These are phyloP conservation scores for Aurantiochytrium sp. DNA, from an alignment of 108 stramenopile genomes.

Conservation along the genomic window DNA sequence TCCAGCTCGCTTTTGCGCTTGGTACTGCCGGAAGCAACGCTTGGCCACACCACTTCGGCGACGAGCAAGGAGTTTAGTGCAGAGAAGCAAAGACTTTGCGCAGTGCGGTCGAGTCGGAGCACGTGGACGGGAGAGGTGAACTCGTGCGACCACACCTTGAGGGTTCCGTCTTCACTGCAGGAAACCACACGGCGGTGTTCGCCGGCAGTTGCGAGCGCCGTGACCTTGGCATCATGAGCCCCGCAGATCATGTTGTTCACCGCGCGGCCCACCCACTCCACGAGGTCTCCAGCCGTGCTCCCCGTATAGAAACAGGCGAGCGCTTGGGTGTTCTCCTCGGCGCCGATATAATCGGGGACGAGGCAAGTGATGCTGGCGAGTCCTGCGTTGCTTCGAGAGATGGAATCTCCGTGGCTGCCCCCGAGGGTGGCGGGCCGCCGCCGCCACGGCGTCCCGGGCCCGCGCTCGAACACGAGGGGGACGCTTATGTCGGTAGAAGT, in stretches of 20 bases:
- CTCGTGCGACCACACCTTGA: background rate
- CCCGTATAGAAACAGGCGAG: background rate
- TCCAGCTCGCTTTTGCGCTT: no score
- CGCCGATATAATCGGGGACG: background rate
- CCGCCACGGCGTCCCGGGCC: background rate
- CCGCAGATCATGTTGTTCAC: background rate
- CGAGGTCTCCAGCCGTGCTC: background rate
- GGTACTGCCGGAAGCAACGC: no score
- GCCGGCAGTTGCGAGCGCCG: background rate
- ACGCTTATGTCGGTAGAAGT: background rate
- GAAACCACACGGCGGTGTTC: background rate
- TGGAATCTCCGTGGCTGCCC: background rate
- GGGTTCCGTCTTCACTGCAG: background rate
- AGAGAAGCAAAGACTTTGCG: background rate
- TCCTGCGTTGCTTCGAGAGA: background rate
- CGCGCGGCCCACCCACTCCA: background rate
- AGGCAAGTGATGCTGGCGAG: background rate
- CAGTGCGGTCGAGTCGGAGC: background rate
- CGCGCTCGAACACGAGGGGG: background rate
- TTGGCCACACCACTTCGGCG: background rate
- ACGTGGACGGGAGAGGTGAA: background rate
- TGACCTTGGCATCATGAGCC: background rate
- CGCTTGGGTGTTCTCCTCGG: background rate
- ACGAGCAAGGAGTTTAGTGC: background rate
- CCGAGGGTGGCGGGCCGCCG: background rate